These are phyloP conservation scores for Pestalotiopsis sp. DNA, from an alignment of 2,329 filamentous ascomycete species.

Conservation along the genomic window DNA sequence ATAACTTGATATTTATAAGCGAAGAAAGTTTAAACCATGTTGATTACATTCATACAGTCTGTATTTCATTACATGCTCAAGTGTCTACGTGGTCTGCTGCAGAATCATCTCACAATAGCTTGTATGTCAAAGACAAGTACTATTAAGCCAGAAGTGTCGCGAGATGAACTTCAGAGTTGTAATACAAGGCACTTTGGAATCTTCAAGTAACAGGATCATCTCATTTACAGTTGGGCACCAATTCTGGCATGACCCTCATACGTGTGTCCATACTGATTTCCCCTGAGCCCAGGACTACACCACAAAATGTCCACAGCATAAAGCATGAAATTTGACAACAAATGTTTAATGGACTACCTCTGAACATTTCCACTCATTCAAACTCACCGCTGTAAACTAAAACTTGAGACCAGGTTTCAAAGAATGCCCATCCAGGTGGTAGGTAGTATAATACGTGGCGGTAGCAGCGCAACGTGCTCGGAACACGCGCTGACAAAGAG, in stretches of 20 bases:
- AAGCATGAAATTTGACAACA: not conserved
- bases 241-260: not conserved
- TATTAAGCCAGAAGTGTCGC: too few species aligned
- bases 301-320: not conserved
- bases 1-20: not conserved
- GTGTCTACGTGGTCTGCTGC: too few species aligned
- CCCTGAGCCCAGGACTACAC: not conserved
- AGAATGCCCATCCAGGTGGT: not conserved
- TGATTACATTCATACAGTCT: too few species aligned
- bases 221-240: not conserved
- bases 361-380: not conserved
- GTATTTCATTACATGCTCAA: too few species aligned
- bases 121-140: too few species aligned
- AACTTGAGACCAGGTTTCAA: not conserved
- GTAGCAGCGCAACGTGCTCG: not conserved
- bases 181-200: not conserved
- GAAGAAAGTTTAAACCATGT: not conserved
- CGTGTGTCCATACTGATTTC: not conserved
- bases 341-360: not conserved
- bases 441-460: not conserved
- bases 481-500: not conserved
- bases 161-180: not conserved
- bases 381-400: not conserved
- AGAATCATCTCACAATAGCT: too few species aligned
- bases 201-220: not conserved